Percentiles rank a stretch among this genome's conserved stretches.
These are phyloP conservation scores for Aspergillus candidus DNA, from an alignment of 2,329 filamentous ascomycete species.

Conservation along the genomic window DNA sequence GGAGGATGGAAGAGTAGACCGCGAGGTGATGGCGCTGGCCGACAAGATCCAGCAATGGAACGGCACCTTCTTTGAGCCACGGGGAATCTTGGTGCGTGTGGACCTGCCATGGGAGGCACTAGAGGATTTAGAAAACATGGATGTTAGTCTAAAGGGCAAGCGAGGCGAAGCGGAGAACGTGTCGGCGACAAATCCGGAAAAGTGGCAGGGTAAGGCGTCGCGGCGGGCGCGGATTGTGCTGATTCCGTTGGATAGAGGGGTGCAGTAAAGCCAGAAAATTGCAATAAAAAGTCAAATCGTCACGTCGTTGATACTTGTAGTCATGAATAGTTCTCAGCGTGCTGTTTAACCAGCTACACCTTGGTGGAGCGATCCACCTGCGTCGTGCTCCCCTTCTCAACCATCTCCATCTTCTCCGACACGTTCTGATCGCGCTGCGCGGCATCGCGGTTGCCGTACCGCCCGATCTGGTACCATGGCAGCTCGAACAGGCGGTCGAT, in stretches of 20 bases:
- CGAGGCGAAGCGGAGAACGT: background rate
- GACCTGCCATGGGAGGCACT: conserved; percentile 26
- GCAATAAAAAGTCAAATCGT: background rate
- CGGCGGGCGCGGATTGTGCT: conserved; percentile 24
- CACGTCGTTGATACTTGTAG: background rate
- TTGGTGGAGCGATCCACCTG: conserved; percentile 15
- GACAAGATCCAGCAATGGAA: conserved; percentile 24
- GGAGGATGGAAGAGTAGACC: background rate
- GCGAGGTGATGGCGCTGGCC: conserved; percentile 9
- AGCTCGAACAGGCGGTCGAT: conserved; percentile 68
- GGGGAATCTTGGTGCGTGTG: conserved; percentile 25
- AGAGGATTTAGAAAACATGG: conserved; percentile 20
- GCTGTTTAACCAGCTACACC: conserved; percentile 6
- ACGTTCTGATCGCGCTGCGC: conserved; percentile 21
- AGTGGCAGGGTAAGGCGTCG: conserved; percentile 14
- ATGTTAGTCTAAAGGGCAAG: conserved; percentile 8
- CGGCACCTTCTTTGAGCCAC: conserved; percentile 22
- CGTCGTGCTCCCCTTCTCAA: conserved; percentile 9
- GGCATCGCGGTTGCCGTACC: conserved; percentile 27
- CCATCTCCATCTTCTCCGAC: conserved; percentile 21
- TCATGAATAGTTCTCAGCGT: background rate
- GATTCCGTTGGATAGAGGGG: conserved; percentile 15
- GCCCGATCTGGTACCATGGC: conserved; percentile 69
- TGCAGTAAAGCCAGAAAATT: background rate
- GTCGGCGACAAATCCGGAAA: background rate